phyloP scores from a whole-genome alignment of 768 basidiomycete genomes.

The Russula olivacea region DNA sequence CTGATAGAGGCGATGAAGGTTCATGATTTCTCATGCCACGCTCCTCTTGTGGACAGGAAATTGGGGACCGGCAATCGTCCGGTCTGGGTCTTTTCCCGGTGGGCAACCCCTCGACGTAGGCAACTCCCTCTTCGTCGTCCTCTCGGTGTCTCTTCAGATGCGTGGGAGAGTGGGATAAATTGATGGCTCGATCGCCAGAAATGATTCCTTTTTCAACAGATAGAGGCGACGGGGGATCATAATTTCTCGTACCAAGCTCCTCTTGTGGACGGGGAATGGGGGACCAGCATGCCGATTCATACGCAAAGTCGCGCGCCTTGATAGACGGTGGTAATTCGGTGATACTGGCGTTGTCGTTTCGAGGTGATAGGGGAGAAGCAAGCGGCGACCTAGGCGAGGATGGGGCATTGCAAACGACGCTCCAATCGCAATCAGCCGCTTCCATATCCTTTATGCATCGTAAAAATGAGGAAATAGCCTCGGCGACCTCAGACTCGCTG shows the following conservation, averaged over 20 bases:
- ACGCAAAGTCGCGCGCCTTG: slow-evolving; percentile 30
- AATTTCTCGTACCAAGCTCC: not conserved
- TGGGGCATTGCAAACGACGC: slow-evolving; percentile 2
- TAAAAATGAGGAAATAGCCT: slow-evolving; percentile 9
- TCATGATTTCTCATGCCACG: no score
- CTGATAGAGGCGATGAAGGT: no score
- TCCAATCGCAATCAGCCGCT: slow-evolving; percentile 18
- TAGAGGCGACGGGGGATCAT: not conserved
- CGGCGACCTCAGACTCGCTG: slow-evolving; percentile 11
- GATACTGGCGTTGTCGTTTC: not conserved
- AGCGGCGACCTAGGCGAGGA: slow-evolving; percentile 15
- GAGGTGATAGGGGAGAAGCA: not conserved
- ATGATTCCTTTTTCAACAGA: not conserved
- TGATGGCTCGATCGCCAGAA: not conserved
- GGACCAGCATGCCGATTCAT: slow-evolving; percentile 23
- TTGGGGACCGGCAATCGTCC: not conserved
- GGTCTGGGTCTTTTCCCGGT: slow-evolving; percentile 5
- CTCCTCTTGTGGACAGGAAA: no score
- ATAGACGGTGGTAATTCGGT: slow-evolving; percentile 17
- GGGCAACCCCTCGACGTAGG: not conserved
- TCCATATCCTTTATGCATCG: slow-evolving; percentile 17
- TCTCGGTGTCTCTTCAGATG: slow-evolving; percentile 7
- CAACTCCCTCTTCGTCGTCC: not conserved
- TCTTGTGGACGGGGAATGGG: not conserved
- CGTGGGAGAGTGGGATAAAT: not conserved